Percentiles rank a stretch among this genome's conserved stretches.
phyloP scores from a whole-genome alignment of 345 rosid species.

The Moricandia arvensis region DNA sequence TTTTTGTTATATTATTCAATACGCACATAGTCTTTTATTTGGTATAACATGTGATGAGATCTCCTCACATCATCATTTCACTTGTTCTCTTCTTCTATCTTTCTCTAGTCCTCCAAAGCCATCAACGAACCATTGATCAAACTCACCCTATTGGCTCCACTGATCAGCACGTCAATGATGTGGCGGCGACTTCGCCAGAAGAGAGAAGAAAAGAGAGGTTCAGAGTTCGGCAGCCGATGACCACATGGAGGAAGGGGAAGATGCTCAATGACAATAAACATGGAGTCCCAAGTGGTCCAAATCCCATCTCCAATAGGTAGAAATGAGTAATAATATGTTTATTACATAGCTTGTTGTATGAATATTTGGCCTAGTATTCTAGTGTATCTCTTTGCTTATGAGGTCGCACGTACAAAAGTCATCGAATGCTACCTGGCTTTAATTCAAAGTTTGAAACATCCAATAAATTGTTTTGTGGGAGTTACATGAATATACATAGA shows the following conservation, averaged over 20 bases:
- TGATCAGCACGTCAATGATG: conserved; percentile 2
- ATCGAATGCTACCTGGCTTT: not conserved
- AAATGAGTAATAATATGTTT: not conserved
- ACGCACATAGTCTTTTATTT: not conserved
- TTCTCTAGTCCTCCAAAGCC: conserved; percentile 27
- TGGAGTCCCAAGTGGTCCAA: conserved; percentile 83
- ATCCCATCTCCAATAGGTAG: conserved; percentile 78
- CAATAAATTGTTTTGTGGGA: not conserved
- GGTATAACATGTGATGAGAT: conserved; percentile 38
- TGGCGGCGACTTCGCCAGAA: conserved; percentile 21
- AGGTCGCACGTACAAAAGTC: conserved; percentile 3
- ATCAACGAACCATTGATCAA: conserved; percentile 28
- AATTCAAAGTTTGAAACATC: conserved; percentile 13
- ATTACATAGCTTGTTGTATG: conserved; percentile 17
- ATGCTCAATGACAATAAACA: conserved; percentile 44
- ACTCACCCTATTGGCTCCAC: conserved; percentile 13
- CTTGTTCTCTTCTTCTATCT: conserved; percentile 28
- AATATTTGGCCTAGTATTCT: not conserved
- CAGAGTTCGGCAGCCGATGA: conserved; percentile 32
- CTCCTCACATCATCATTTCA: conserved; percentile 28
- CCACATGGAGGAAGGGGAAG: conserved; percentile 37
- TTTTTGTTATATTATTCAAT: not conserved
- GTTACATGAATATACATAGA: not conserved
- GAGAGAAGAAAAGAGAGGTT: conserved; percentile 19
- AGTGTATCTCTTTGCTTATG: conserved; percentile 8